Conservation (phyloP, 164 flowering plant species). For the Vitis amurensis region DNA sequence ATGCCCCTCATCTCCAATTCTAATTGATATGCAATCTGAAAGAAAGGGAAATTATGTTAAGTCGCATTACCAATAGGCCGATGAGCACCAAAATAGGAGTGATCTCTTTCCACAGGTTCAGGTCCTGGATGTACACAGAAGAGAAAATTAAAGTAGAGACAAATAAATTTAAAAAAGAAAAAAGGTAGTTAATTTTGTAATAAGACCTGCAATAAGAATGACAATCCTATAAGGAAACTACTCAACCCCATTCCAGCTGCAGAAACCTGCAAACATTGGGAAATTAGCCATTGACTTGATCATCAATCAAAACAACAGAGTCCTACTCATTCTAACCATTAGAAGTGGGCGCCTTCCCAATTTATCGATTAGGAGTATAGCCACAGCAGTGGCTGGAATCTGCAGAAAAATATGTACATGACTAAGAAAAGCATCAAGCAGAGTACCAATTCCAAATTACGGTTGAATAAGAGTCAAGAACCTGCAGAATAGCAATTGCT, state of each 20-base stretch:
- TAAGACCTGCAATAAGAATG: not conserved
- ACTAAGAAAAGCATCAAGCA: not conserved
- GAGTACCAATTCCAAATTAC: not conserved
- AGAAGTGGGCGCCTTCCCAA: constrained; percentile 4
- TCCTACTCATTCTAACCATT: not conserved
- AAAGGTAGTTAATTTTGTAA: not conserved
- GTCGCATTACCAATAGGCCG: no score
- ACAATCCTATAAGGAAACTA: not conserved
- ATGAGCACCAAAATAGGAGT: no score
- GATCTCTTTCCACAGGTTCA: no score
- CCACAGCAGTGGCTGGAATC: not conserved
- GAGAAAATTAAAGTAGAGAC: no score
- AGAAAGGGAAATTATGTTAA: no score
- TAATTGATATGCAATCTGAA: no score
- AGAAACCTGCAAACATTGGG: not conserved
- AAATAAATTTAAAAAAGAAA: no score
- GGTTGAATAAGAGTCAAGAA: not conserved
- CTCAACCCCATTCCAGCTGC: constrained; percentile 3
- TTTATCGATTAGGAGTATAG: not conserved
- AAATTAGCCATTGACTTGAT: no score
- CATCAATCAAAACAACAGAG: no score
- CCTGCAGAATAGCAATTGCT: not conserved
- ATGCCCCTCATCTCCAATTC: no score
- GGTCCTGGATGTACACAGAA: no score
- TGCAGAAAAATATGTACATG: not conserved